A percentile compares a stretch with the other conserved stretches of the same genome.
Evolutionary conservation across 495 filamentous ascomycete species (phyloP).

Genomic region (Penicillium chermesinum): DNA sequence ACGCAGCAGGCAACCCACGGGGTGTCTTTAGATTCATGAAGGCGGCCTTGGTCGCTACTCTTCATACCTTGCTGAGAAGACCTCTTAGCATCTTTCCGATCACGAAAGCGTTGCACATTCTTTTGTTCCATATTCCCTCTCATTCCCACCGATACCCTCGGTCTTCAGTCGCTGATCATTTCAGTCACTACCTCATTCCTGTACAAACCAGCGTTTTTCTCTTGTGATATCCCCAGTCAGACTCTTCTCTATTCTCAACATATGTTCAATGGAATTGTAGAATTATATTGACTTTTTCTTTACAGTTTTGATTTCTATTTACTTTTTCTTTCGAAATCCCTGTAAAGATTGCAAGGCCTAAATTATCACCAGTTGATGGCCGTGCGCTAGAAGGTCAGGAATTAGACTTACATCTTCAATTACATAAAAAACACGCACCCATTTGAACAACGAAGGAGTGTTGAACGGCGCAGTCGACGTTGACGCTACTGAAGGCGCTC

Average conservation of each 20-base stretch:
- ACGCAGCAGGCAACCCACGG: conserved; percentile 4
- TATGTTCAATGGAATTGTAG: too few species aligned
- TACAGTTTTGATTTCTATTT: too few species aligned
- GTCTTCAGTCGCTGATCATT: background rate
- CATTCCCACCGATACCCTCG: background rate
- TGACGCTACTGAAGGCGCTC: too few species aligned
- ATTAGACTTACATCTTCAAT: too few species aligned
- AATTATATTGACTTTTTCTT: too few species aligned
- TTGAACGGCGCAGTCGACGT: too few species aligned
- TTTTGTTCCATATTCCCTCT: background rate
- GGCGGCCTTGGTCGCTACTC: background rate
- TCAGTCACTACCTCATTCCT: background rate
- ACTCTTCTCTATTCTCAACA: background rate
- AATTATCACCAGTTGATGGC: too few species aligned
- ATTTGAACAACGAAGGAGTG: too few species aligned
- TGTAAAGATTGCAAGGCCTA: too few species aligned
- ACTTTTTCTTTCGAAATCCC: too few species aligned
- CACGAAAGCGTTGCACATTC: conserved; percentile 2
- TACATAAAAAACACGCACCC: too few species aligned
- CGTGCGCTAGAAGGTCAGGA: too few species aligned
- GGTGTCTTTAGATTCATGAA: conserved; percentile 3
- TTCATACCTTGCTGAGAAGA: background rate
- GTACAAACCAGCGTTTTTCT: background rate
- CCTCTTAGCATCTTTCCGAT: background rate
- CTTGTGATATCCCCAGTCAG: background rate